Conservation (phyloP, 176 grass and related monocot species). For the Hordeum marinum region DNA sequence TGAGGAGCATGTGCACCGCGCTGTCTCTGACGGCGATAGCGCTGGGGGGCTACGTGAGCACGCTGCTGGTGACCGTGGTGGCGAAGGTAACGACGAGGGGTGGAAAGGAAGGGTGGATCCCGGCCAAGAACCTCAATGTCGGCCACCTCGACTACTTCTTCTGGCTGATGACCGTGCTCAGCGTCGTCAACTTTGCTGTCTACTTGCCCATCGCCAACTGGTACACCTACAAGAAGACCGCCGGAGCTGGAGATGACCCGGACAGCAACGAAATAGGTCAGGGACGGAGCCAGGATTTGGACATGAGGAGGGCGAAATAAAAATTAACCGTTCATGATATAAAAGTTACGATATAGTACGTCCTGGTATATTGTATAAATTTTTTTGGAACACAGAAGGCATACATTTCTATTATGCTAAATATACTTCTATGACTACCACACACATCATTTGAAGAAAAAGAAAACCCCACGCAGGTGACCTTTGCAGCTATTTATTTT, state of each 20-base stretch:
- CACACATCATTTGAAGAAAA: no score
- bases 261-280: no score
- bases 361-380: no score
- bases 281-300: no score
- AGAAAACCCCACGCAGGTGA: no score
- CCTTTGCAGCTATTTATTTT: no score
- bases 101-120: slow-evolving; percentile 65
- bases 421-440: no score
- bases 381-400: no score
- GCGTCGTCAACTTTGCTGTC: slow-evolving; percentile 50
- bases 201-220: slow-evolving; percentile 64
- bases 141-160: slow-evolving; percentile 91
- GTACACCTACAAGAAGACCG: slow-evolving; percentile 90
- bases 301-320: no score
- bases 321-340: no score
- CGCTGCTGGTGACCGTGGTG: slow-evolving; percentile 74
- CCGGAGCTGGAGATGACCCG: neutral
- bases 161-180: slow-evolving; percentile 72
- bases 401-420: no score
- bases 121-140: slow-evolving; percentile 60
- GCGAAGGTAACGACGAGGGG: slow-evolving; percentile 39
- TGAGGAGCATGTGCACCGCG: slow-evolving; percentile 76
- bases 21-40: slow-evolving; percentile 68
- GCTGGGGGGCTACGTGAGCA: slow-evolving; percentile 74
- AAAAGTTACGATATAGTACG: no score